phyloP scores from a whole-genome alignment of 2,329 filamentous ascomycete species.

The Rhytidhysteron rufulum region DNA sequence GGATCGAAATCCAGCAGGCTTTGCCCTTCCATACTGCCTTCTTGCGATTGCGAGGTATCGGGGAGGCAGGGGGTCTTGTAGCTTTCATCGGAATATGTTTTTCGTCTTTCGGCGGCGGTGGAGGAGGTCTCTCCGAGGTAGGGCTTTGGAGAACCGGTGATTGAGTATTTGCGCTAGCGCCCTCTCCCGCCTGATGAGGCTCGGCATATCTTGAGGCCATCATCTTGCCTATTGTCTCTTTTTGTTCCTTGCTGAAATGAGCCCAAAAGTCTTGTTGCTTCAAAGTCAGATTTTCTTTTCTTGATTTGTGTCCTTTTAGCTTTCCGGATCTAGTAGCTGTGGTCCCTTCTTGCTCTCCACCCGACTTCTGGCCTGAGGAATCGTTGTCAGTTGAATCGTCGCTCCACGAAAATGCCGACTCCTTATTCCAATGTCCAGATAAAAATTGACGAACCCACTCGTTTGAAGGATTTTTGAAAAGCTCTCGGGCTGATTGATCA shows the following conservation, averaged over 20 bases:
- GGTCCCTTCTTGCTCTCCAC: conserved; percentile 5
- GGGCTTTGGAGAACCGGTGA: conserved; percentile 14
- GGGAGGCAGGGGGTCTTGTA: conserved; percentile 11
- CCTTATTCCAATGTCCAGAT: conserved; percentile 64
- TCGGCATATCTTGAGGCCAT: conserved; percentile 39
- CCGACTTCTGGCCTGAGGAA: conserved; percentile 16
- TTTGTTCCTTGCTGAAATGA: conserved; percentile 35
- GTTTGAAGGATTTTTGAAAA: conserved; percentile 62
- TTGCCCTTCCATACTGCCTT: conserved; percentile 44
- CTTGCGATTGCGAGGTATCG: conserved; percentile 39
- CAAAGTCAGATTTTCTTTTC: conserved; percentile 44
- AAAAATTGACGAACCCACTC: conserved; percentile 85
- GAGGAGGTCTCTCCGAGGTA: conserved; percentile 14
- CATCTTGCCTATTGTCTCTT: conserved; percentile 37
- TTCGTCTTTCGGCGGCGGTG: conserved; percentile 15
- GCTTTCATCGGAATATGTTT: conserved; percentile 12
- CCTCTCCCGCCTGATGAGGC: conserved; percentile 30
- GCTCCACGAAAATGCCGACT: conserved; percentile 78
- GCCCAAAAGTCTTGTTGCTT: conserved; percentile 50
- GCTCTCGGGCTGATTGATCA: background rate
- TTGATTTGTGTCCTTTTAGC: conserved; percentile 37
- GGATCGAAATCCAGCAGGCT: conserved; percentile 44
- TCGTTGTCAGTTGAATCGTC: conserved; percentile 71
- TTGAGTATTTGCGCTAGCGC: conserved; percentile 17
- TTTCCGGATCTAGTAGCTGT: conserved; percentile 5